Conservation (phyloP, 768 basidiomycete species). For the Boletus subcaerulescens region DNA sequence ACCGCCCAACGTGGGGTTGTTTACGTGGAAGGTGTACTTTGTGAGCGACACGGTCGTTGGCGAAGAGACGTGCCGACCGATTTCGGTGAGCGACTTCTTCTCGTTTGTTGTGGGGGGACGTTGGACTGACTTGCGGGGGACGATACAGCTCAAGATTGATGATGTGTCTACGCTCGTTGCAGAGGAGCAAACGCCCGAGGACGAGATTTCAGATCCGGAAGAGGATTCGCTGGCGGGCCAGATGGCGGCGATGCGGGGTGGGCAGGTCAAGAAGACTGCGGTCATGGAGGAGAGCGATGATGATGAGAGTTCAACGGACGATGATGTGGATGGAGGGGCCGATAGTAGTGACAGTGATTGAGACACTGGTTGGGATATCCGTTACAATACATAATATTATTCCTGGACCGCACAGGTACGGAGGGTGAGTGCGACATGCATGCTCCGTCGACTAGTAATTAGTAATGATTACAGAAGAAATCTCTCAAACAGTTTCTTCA, state of each 20-base stretch:
- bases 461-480: no score
- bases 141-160: constrained; percentile 77
- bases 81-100: constrained; percentile 53
- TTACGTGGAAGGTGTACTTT: constrained; percentile 86
- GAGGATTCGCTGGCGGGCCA: constrained; percentile 96
- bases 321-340: constrained; percentile 21
- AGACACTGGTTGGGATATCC: not conserved
- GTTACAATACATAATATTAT: no score
- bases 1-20: constrained; percentile 76
- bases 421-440: no score
- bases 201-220: constrained; percentile 97
- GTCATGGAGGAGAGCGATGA: constrained; percentile 32
- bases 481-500: no score
- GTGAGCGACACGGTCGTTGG: constrained; percentile 89
- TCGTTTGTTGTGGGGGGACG: not conserved
- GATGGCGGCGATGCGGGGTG: constrained; percentile 95
- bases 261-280: constrained; percentile 65
- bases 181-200: constrained; percentile 66
- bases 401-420: no score
- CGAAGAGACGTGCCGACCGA: constrained; percentile 66
- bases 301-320: constrained; percentile 30
- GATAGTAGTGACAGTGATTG: constrained; percentile 31
- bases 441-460: no score
- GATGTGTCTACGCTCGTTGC: constrained; percentile 55
- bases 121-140: not conserved